phyloP scores from a whole-genome alignment of 163 green algal species.

The Chlorella variabilis region DNA sequence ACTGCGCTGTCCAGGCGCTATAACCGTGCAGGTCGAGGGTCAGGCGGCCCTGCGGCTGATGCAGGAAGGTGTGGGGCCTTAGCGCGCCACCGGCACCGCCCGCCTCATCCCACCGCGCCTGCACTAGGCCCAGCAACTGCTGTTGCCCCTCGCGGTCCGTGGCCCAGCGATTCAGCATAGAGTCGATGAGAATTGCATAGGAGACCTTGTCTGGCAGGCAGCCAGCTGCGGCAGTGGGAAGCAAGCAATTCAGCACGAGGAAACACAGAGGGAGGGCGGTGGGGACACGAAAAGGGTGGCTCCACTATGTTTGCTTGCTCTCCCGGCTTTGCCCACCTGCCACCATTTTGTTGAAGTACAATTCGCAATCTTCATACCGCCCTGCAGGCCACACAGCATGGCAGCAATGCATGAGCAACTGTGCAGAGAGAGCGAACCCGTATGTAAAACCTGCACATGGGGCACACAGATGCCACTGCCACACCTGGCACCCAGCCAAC shows the following conservation, averaged over 20 bases:
- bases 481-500: background rate
- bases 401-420: background rate
- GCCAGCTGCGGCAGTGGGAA: background rate
- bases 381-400: background rate
- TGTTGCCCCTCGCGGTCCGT: background rate
- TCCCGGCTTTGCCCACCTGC: conserved; percentile 34
- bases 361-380: conserved; percentile 24
- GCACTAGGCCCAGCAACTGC: background rate
- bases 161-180: conserved; percentile 11
- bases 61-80: conserved; percentile 6
- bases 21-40: conserved; percentile 44
- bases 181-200: conserved; percentile 8
- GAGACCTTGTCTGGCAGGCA: background rate
- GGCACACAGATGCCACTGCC: background rate
- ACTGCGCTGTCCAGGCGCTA: conserved; percentile 41
- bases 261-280: background rate
- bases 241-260: too few relatives aligned
- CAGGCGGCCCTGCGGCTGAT: conserved; percentile 11
- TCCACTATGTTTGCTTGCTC: background rate
- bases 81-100: background rate
- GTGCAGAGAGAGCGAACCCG: too few relatives aligned
- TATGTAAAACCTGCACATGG: background rate
- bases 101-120: background rate
- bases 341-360: conserved; percentile 44
- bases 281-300: too few relatives aligned